Conservation (phyloP, 202 grass and related monocot species). For the Bolboschoenoplectus hybrid region DNA sequence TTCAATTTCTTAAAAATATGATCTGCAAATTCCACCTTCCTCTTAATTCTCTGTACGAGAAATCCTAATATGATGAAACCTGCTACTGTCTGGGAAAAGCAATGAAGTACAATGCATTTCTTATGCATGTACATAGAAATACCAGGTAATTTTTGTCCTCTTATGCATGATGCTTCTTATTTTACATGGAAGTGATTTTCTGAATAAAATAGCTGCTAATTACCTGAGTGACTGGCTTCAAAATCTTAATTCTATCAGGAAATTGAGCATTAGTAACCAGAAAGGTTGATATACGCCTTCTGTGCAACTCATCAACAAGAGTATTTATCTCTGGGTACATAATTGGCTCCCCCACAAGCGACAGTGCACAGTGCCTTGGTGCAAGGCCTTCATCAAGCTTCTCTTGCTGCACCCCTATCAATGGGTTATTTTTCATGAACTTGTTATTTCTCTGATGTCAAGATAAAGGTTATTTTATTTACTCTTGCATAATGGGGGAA, state of each 20-base stretch:
- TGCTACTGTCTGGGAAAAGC: neutral
- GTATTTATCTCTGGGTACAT: slow-evolving; percentile 99
- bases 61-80: neutral
- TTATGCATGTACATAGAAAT: slow-evolving; percentile 10
- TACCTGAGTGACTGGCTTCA: slow-evolving; percentile 92
- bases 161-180: slow-evolving; percentile 12
- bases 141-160: neutral
- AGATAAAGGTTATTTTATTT: neutral
- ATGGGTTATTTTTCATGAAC: slow-evolving; percentile 8
- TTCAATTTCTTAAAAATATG: slow-evolving; percentile 12
- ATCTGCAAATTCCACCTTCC: neutral
- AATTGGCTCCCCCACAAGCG: slow-evolving; percentile 96
- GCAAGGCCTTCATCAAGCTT: slow-evolving; percentile 74
- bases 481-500: neutral
- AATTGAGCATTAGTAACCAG: slow-evolving; percentile 99
- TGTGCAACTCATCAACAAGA: slow-evolving; percentile 83
- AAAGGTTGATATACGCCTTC: slow-evolving; percentile 86
- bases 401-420: slow-evolving; percentile 79
- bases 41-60: neutral
- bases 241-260: slow-evolving; percentile 79
- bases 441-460: neutral
- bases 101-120: slow-evolving; percentile 15
- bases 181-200: neutral
- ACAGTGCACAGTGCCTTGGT: slow-evolving; percentile 92
- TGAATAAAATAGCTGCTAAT: slow-evolving; percentile 13